phyloP scores from a whole-genome alignment of 2,329 filamentous ascomycete genomes.

The Trichoderma sp. region DNA sequence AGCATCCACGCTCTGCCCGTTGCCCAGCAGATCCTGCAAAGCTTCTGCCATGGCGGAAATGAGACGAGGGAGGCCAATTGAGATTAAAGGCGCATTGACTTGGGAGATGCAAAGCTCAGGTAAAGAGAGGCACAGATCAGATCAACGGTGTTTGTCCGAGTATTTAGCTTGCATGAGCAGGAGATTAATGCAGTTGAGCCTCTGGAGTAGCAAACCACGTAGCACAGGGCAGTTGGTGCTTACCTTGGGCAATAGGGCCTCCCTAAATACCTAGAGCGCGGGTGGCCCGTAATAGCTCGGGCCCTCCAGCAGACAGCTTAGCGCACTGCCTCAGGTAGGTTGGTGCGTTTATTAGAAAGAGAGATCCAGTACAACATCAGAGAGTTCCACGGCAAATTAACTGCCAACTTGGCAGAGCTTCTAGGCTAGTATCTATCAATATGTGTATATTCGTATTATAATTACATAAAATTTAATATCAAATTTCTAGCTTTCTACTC shows the following conservation, averaged over 20 bases:
- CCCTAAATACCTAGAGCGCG: not conserved
- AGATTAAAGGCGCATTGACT: not conserved
- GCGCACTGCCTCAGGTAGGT: not conserved
- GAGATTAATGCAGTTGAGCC: not conserved
- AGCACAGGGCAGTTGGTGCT: not conserved
- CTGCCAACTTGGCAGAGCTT: not conserved
- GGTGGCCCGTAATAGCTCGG: not conserved
- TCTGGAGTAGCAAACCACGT: not conserved
- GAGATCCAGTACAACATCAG: not conserved
- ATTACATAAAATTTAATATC: conserved; percentile 11
- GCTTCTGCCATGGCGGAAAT: conserved; percentile 40
- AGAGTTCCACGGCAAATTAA: not conserved
- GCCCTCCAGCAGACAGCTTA: not conserved
- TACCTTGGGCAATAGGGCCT: too few species aligned
- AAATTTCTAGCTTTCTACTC: conserved; percentile 21
- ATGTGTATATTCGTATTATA: conserved; percentile 18
- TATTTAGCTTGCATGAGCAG: not conserved
- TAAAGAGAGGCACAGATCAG: not conserved
- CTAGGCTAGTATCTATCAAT: not conserved
- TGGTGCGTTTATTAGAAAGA: not conserved
- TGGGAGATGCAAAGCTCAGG: not conserved
- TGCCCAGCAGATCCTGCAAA: conserved; percentile 40
- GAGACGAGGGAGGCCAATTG: too few species aligned
- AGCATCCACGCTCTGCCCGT: conserved; percentile 46
- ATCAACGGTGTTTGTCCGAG: not conserved